Percentiles rank a stretch among this genome's conserved stretches.
These are phyloP conservation scores for Cyanidiococcus yangmingshanensis DNA, from an alignment of 23 red algal species.

Conservation along the genomic window DNA sequence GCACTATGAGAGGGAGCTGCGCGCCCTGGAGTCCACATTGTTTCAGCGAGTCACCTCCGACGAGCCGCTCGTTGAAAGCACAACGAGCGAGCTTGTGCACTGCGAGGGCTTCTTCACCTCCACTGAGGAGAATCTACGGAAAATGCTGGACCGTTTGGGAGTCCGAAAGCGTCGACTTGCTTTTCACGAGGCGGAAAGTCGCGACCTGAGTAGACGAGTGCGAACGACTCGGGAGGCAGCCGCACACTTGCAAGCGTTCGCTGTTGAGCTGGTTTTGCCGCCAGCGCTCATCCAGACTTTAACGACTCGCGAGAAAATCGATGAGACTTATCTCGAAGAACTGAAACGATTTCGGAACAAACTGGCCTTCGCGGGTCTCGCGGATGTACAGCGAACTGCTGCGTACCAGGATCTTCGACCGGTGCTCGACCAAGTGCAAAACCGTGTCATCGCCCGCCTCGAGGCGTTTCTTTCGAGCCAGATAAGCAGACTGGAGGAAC, in stretches of 20 bases:
- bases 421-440: constrained; percentile 32
- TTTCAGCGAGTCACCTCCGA: not conserved
- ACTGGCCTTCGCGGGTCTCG: constrained; percentile 44
- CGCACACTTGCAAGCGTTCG: not conserved
- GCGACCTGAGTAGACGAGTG: not conserved
- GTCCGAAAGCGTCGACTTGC: not conserved
- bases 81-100: not conserved
- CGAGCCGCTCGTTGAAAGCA: not conserved
- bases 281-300: not conserved
- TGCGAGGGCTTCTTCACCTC: constrained; percentile 3
- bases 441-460: constrained; percentile 41
- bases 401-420: constrained; percentile 47
- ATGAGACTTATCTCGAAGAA: constrained; percentile 1
- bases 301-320: not conserved
- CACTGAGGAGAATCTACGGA: not conserved
- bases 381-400: constrained; percentile 41
- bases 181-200: not conserved
- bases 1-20: constrained; percentile 2
- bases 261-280: not conserved
- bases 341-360: constrained; percentile 58
- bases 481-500: constrained; percentile 53
- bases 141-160: not conserved
- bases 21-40: not conserved
- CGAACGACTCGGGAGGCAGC: not conserved
- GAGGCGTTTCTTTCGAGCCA: constrained; percentile 54